Percentiles rank a stretch among this genome's conserved stretches.
Conservation (phyloP, 2,329 filamentous ascomycete genomes). For the Teratosphaeria pseudoeucalypti region DNA sequence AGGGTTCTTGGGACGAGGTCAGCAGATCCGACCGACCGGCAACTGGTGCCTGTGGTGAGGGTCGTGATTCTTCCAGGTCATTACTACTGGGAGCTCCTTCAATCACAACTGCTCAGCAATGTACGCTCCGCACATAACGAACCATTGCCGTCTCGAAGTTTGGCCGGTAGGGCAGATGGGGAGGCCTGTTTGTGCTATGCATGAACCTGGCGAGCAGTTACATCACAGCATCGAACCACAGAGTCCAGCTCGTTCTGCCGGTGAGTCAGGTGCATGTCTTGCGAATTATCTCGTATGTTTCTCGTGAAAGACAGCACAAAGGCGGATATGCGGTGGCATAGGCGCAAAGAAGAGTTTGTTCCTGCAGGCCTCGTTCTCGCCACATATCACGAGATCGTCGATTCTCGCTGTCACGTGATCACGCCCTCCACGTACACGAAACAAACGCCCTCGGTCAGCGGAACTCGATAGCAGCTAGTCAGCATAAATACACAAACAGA, state of each 20-base stretch:
- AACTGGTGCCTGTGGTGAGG: neutral
- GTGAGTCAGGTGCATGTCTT: too few relatives aligned
- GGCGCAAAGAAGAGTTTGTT: neutral
- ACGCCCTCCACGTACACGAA: too few relatives aligned
- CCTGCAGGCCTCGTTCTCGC: neutral
- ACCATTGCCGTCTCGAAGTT: neutral
- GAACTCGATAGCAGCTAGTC: too few relatives aligned
- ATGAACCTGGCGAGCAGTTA: neutral
- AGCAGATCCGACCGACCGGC: neutral
- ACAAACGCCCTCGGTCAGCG: too few relatives aligned
- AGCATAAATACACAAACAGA: too few relatives aligned
- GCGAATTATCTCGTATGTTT: too few relatives aligned
- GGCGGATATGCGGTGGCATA: too few relatives aligned
- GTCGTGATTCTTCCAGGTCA: neutral
- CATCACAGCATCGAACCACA: neutral
- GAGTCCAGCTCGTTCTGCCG: too few relatives aligned
- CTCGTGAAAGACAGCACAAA: too few relatives aligned
- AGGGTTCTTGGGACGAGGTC: neutral
- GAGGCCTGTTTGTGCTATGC: neutral
- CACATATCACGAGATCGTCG: neutral
- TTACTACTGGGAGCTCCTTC: neutral
- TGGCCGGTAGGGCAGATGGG: neutral
- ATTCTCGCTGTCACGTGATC: neutral
- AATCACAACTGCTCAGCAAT: neutral
- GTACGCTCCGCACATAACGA: neutral